These are phyloP conservation scores for Mortierella sp. DNA, from an alignment of 371 early-diverging fungal genomes.

Conservation along the genomic window DNA sequence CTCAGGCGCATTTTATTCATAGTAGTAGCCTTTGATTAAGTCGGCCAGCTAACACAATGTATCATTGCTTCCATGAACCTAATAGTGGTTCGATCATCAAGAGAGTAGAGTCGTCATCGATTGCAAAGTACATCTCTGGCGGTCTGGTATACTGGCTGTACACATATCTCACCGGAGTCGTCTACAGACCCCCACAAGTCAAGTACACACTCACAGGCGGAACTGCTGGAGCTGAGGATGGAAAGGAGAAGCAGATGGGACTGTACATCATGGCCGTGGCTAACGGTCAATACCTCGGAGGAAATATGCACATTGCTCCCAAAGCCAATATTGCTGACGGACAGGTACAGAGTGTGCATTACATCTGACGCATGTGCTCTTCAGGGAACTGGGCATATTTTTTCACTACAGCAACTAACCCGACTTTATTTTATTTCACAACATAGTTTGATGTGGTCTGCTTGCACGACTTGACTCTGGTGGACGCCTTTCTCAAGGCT, in stretches of 20 bases:
- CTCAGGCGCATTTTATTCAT: too few species aligned
- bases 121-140: slow-evolving; percentile 44
- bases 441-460: slow-evolving; percentile 47
- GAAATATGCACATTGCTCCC: slow-evolving; percentile 54
- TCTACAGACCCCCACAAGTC: slow-evolving; percentile 37
- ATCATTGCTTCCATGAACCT: neutral
- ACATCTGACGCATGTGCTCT: too few species aligned
- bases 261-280: slow-evolving; percentile 56
- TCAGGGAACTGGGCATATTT: too few species aligned
- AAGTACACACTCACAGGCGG: slow-evolving; percentile 26
- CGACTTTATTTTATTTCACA: neutral
- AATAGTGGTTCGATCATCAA: slow-evolving; percentile 49
- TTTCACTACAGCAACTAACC: neutral
- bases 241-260: slow-evolving; percentile 22
- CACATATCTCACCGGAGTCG: slow-evolving; percentile 44
- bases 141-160: slow-evolving; percentile 55
- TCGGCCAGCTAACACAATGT: neutral
- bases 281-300: slow-evolving; percentile 56
- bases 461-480: slow-evolving; percentile 37
- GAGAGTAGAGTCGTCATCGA: slow-evolving; percentile 36
- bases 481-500: slow-evolving; percentile 37
- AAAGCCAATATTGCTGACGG: slow-evolving; percentile 41
- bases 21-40: too few species aligned
- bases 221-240: neutral
- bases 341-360: slow-evolving; percentile 22